A percentile compares a stretch with the other conserved stretches of the same genome.
Conservation (phyloP, 1,139 yeast genomes). For the Geotrichum citri-aurantii region DNA sequence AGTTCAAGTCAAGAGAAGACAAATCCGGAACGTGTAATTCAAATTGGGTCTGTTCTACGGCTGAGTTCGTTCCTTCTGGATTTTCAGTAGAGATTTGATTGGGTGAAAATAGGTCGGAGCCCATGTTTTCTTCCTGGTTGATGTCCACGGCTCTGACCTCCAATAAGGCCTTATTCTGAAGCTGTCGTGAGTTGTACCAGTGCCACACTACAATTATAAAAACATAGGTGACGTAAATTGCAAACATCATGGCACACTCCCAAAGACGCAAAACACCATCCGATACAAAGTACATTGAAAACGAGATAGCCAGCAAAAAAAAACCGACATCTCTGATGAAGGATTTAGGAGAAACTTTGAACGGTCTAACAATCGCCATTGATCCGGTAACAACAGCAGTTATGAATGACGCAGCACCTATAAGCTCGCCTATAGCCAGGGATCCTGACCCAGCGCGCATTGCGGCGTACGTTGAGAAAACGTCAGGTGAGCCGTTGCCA, state of each 20-base stretch:
- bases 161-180: not conserved
- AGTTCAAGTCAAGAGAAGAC: not conserved
- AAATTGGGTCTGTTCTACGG: not conserved
- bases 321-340: conserved; percentile 54
- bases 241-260: conserved; percentile 47
- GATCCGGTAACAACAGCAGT: conserved; percentile 68
- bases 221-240: conserved; percentile 52
- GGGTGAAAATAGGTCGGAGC: not conserved
- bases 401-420: conserved; percentile 82
- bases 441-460: conserved; percentile 61
- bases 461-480: conserved; percentile 77
- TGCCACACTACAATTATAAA: conserved; percentile 43
- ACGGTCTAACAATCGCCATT: conserved; percentile 64
- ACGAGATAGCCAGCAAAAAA: conserved; percentile 43
- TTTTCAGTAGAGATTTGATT: not conserved
- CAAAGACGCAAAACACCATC: conserved; percentile 43
- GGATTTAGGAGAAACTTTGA: conserved; percentile 46
- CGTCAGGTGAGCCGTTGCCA: conserved; percentile 92
- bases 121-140: not conserved
- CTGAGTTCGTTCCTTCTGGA: not conserved
- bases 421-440: conserved; percentile 78
- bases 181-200: conserved; percentile 26
- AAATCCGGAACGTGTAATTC: not conserved
- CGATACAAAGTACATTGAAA: conserved; percentile 41
- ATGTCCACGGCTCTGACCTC: not conserved